phyloP scores from a whole-genome alignment of 768 basidiomycete genomes.

The Ramaria sp. region DNA sequence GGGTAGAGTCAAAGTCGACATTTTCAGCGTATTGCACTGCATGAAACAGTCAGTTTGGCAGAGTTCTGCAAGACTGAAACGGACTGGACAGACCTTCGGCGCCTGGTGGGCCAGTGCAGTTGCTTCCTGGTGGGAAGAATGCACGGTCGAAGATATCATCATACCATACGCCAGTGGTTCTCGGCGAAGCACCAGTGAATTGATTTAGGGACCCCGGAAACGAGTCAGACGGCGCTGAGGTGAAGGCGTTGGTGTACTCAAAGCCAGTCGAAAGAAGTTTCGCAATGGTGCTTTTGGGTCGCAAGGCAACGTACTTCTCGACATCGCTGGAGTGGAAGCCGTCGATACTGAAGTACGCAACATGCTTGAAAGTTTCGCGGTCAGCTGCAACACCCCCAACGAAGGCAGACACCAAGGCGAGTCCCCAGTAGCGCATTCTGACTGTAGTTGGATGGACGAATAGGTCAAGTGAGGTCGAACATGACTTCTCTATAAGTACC shows the following conservation, averaged over 20 bases:
- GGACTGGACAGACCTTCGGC: background rate
- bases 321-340: slow-evolving; percentile 12
- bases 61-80: background rate
- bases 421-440: too few relatives aligned
- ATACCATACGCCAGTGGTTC: background rate
- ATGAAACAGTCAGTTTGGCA: background rate
- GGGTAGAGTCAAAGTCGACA: background rate
- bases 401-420: too few relatives aligned
- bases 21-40: background rate
- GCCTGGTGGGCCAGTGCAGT: background rate
- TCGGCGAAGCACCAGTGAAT: background rate
- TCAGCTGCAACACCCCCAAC: slow-evolving; percentile 14
- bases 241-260: background rate
- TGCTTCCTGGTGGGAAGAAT: background rate
- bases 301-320: slow-evolving; percentile 11
- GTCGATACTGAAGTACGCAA: slow-evolving; percentile 26
- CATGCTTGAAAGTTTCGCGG: slow-evolving; percentile 32
- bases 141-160: background rate
- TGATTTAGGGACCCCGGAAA: background rate
- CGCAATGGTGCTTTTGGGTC: background rate
- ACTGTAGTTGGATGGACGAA: too few relatives aligned
- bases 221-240: background rate
- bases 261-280: background rate
- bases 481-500: too few relatives aligned
- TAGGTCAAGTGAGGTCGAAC: too few relatives aligned